Percentiles rank a stretch among this genome's conserved stretches.
Conservation (phyloP, 306 rosid species). For the Quercus parvula region DNA sequence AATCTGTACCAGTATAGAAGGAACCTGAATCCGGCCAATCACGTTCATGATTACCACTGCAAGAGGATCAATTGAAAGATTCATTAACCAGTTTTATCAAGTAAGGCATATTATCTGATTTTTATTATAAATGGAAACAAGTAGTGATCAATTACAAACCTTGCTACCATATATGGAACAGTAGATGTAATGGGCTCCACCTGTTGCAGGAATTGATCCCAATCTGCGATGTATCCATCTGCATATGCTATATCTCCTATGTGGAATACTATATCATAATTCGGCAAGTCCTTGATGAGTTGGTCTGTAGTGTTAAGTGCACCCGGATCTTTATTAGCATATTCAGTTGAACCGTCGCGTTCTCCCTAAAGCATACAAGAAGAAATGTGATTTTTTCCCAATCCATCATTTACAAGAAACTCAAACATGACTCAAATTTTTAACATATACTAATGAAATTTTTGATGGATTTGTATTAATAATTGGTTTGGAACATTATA, state of each 20-base stretch:
- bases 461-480: no score
- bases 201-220: slow-evolving; percentile 95
- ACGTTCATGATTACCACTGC: slow-evolving; percentile 94
- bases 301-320: slow-evolving; percentile 80
- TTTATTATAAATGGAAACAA: not conserved
- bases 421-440: not conserved
- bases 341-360: slow-evolving; percentile 89
- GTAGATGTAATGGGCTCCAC: slow-evolving; percentile 87
- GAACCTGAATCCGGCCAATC: slow-evolving; percentile 84
- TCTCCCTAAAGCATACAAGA: slow-evolving; percentile 55
- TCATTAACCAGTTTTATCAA: not conserved
- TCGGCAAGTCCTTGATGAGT: slow-evolving; percentile 59
- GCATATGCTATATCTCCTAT: slow-evolving; percentile 86
- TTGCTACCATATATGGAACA: slow-evolving; percentile 85
- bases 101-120: not conserved
- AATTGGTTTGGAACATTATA: not conserved
- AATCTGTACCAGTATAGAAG: slow-evolving; percentile 60
- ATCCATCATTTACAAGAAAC: not conserved
- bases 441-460: not conserved
- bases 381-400: not conserved
- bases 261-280: slow-evolving; percentile 76
- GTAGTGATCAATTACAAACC: slow-evolving; percentile 45
- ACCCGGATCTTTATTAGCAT: slow-evolving; percentile 74
- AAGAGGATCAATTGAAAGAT: slow-evolving; percentile 19
- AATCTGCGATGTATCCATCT: slow-evolving; percentile 83